Percentiles rank a stretch among this genome's conserved stretches.
Evolutionary conservation across 2,329 filamentous ascomycete genomes (phyloP).

Genomic region (Aureobasidium sp.): DNA sequence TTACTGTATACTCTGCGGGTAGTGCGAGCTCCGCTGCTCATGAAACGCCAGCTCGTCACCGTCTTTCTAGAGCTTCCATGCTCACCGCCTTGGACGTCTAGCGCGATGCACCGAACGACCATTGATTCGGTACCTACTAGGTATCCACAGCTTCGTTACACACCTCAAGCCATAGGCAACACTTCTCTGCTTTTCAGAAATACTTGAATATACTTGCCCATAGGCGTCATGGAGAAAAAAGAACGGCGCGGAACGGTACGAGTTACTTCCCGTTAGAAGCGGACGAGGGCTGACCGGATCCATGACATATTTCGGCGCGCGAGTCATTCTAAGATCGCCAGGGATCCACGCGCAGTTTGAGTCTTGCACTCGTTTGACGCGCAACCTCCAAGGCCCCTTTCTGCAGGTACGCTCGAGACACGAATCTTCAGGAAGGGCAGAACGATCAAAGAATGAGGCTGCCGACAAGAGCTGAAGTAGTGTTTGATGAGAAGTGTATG

Average conservation of each 20-base stretch:
- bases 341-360: background rate
- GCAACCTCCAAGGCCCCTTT: background rate
- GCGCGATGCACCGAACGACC: background rate
- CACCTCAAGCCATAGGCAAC: background rate
- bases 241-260: conserved; percentile 1
- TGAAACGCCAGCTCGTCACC: conserved; percentile 11
- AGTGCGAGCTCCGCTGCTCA: background rate
- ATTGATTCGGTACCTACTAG: background rate
- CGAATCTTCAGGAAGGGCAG: background rate
- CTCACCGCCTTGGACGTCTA: conserved; percentile 12
- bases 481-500: background rate
- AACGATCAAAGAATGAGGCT: no score
- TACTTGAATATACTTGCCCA: background rate
- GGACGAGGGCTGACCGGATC: background rate
- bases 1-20: background rate
- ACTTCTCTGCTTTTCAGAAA: background rate
- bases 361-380: background rate
- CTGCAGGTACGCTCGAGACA: background rate
- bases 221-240: background rate
- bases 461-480: background rate
- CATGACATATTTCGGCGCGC: background rate
- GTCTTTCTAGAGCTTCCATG: conserved; percentile 6
- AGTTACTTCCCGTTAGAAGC: background rate
- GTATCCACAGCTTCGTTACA: background rate
- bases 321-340: conserved; percentile 3